Evolutionary conservation across 2,329 filamentous ascomycete species (phyloP).

Genomic region (Paecilomyces sp.): DNA sequence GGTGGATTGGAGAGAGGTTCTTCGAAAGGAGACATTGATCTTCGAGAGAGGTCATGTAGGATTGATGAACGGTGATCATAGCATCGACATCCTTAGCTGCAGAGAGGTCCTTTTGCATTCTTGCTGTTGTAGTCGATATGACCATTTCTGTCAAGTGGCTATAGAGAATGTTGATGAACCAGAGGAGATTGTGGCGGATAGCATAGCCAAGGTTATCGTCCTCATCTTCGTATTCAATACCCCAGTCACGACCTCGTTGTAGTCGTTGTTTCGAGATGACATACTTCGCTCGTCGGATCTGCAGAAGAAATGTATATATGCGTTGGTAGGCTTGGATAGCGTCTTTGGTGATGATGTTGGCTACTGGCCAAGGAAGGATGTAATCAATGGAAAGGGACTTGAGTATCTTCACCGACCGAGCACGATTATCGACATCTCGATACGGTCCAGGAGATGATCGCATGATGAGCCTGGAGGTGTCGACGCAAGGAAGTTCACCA

Average conservation of each 20-base stretch:
- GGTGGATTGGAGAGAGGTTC: slow-evolving; percentile 62
- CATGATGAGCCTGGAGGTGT: slow-evolving; percentile 57
- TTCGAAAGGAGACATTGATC: slow-evolving; percentile 63
- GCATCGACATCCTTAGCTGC: slow-evolving; percentile 66
- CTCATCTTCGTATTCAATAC: slow-evolving; percentile 26
- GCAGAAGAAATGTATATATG: slow-evolving; percentile 69
- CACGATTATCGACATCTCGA: slow-evolving; percentile 40
- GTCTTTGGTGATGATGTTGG: slow-evolving; percentile 64
- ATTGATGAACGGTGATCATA: slow-evolving; percentile 65
- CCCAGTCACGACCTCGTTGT: slow-evolving; percentile 25
- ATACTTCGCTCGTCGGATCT: slow-evolving; percentile 64
- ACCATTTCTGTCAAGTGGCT: slow-evolving; percentile 71
- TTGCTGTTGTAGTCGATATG: slow-evolving; percentile 52
- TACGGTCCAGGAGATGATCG: slow-evolving; percentile 38
- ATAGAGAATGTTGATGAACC: slow-evolving; percentile 69
- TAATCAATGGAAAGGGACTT: slow-evolving; percentile 61
- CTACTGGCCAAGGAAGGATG: slow-evolving; percentile 56
- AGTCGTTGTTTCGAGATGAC: slow-evolving; percentile 51
- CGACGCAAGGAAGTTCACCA: slow-evolving; percentile 43
- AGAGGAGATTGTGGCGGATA: slow-evolving; percentile 63
- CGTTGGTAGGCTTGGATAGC: slow-evolving; percentile 62
- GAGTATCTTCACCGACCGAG: slow-evolving; percentile 56
- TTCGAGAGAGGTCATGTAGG: slow-evolving; percentile 56
- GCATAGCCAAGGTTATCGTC: slow-evolving; percentile 31
- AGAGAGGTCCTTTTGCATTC: slow-evolving; percentile 52